Base-by-base conservation (phyloP, 2,329 filamentous ascomycete species). In the Phaeosphaeriaceae sp. region DNA sequence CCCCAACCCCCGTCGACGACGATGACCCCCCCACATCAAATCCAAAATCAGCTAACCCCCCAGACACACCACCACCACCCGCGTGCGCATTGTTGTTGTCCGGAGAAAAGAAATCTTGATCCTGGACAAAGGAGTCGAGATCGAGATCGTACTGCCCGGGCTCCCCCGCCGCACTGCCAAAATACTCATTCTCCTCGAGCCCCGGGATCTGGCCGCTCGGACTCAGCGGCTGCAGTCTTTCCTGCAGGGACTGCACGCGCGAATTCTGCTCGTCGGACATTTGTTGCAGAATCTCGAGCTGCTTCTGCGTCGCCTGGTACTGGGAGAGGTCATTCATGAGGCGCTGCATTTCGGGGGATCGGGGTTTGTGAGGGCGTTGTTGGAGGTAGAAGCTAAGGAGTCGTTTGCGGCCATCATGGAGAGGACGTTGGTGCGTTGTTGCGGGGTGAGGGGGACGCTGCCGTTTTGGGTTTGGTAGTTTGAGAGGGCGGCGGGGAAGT, bases 121-220 rank as follows among this genome's bases (percentile, higher is more conserved):
- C 79, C 54, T 82, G 80, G 51, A 85, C 79, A 52, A 85, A 83
- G n/a, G 76, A 74, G 56, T 84, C 81, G 2, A 85, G 76, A 52
- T 85, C 82, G 30, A 84, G 74, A 41, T 77, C 75, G 20, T 70
- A 74, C 13, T 68, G 63, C 0, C 66, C 70, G 1, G 71, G 67
- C 6, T 73, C 70, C 8, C 72, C 58, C 2, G 50, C 34, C 1
- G 26, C 49, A 13, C 69, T 70, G 23, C 66, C 70, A 41, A 75
- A 74, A 30, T 76, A 73, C 4, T 58, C 61, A 30, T 54, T 55
- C 5, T 68, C 66, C 3, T 50, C 44, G 4, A 94, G 72, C 4
- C 89, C 89, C 1, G 90, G 89, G 29, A 96, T 89, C 13, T 83
- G 82, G 4, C 90, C 91, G 0, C 85, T 89, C 0, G 92, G 92